A percentile compares a stretch with the other conserved stretches of the same genome.
Conservation (phyloP, 441 rosid genomes). For the Jatropha podagrica region DNA sequence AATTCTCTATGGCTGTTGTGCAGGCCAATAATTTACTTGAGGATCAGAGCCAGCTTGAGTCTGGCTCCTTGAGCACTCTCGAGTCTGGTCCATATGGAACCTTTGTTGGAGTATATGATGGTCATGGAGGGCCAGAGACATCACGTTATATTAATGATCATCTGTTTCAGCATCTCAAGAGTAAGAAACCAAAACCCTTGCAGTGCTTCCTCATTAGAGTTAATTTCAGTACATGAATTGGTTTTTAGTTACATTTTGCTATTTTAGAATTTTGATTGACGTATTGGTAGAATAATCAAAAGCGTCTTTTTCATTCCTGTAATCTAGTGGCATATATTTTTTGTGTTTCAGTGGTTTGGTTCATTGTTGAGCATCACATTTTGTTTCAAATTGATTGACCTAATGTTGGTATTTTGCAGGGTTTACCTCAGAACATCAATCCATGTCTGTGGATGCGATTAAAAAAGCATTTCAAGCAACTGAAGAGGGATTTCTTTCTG, state of each 20-base stretch:
- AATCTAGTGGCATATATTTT: background rate
- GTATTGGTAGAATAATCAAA: background rate
- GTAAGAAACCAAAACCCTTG: conserved; percentile 41
- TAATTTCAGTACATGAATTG: background rate
- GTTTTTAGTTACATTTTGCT: background rate
- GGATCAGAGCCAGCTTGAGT: conserved; percentile 96
- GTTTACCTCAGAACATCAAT: conserved; percentile 74
- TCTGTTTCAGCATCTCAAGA: conserved; percentile 78
- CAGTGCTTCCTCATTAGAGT: background rate
- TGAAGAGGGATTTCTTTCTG: conserved; percentile 81
- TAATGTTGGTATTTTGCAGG: conserved; percentile 44
- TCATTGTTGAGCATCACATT: background rate
- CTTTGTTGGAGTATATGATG: conserved; percentile 89
- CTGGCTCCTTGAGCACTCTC: conserved; percentile 64
- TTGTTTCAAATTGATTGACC: background rate
- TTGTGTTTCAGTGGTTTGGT: background rate
- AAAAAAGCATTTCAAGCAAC: conserved; percentile 86
- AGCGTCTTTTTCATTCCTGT: background rate
- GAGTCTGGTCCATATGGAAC: conserved; percentile 84
- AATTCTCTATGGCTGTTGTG: conserved; percentile 97
- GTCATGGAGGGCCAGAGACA: conserved; percentile 98
- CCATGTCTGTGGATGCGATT: conserved; percentile 77
- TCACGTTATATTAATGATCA: conserved; percentile 73
- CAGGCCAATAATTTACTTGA: conserved; percentile 96
- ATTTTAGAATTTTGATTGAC: conserved; percentile 2